A percentile compares a stretch with the other conserved stretches of the same genome.
These are phyloP conservation scores for Penicillium sp. DNA, from an alignment of 2,329 filamentous ascomycete genomes.

Conservation along the genomic window DNA sequence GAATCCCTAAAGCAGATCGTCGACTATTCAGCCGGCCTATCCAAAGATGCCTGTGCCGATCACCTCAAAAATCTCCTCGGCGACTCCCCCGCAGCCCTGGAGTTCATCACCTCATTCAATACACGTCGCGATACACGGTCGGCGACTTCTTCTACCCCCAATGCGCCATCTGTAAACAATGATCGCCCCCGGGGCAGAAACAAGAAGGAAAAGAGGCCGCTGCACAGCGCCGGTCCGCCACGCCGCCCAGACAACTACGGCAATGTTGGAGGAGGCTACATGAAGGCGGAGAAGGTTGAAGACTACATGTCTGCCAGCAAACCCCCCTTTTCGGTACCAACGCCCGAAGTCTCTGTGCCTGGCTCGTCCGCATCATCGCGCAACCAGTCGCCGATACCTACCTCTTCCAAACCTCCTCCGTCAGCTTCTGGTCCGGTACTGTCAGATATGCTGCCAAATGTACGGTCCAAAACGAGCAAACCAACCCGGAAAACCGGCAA, in stretches of 20 bases:
- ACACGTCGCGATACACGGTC: slow-evolving; percentile 52
- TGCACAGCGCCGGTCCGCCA: slow-evolving; percentile 63
- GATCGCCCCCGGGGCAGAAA: slow-evolving; percentile 37
- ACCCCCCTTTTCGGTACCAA: slow-evolving; percentile 37
- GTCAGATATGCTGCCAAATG: slow-evolving; percentile 68
- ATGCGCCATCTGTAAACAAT: slow-evolving; percentile 5
- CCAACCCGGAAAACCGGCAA: slow-evolving; percentile 76
- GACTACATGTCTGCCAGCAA: slow-evolving; percentile 67
- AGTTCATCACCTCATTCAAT: slow-evolving; percentile 76
- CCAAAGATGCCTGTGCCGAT: slow-evolving; percentile 74
- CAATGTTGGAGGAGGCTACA: slow-evolving; percentile 69
- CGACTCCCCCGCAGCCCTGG: slow-evolving; percentile 72
- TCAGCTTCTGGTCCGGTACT: slow-evolving; percentile 78
- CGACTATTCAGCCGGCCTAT: slow-evolving; percentile 74
- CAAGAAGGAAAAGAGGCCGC: slow-evolving; percentile 59
- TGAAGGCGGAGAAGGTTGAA: slow-evolving; percentile 68
- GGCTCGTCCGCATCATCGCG: slow-evolving; percentile 48
- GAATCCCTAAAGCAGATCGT: slow-evolving; percentile 82
- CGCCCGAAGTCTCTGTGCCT: slow-evolving; percentile 36
- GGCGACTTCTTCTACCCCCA: slow-evolving; percentile 12
- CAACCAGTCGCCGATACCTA: slow-evolving; percentile 41
- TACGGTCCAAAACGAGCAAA: slow-evolving; percentile 59
- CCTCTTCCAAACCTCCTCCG: slow-evolving; percentile 53
- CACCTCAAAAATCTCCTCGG: slow-evolving; percentile 88
- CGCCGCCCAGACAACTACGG: slow-evolving; percentile 66